Conservation (phyloP, 768 basidiomycete species). For the Serendipita sp. region DNA sequence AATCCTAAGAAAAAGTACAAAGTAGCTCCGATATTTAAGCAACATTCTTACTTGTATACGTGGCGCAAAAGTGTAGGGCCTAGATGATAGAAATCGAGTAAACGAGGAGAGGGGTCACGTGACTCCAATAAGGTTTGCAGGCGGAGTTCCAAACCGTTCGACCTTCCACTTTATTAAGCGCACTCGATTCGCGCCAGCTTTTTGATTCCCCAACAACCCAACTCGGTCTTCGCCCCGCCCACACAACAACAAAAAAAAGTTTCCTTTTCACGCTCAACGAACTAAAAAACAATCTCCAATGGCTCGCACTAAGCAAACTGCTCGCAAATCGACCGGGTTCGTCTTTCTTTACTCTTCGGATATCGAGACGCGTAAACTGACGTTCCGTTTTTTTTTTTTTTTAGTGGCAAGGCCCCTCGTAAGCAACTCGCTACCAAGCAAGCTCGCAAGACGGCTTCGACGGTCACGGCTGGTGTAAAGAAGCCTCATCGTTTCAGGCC, state of each 20-base stretch:
- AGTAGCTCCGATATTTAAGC: too few relatives aligned
- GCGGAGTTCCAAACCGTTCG: background rate
- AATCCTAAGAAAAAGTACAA: too few relatives aligned
- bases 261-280: slow-evolving; percentile 30
- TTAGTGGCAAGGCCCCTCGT: slow-evolving; percentile 16
- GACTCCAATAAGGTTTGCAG: slow-evolving; percentile 2
- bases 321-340: slow-evolving; percentile 76
- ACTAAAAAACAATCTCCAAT: slow-evolving; percentile 20
- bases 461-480: slow-evolving; percentile 22
- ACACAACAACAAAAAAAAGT: slow-evolving; percentile 15
- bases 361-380: too few relatives aligned
- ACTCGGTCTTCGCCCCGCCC: background rate
- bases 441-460: slow-evolving; percentile 25
- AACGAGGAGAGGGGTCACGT: background rate
- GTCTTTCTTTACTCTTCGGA: slow-evolving; percentile 19
- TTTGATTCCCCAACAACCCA: too few relatives aligned
- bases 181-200: background rate
- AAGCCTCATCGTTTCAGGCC: slow-evolving; percentile 28
- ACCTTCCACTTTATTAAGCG: background rate
- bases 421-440: slow-evolving; percentile 32
- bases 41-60: too few relatives aligned
- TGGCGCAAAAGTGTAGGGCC: too few relatives aligned
- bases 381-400: background rate
- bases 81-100: too few relatives aligned
- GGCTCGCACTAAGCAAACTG: slow-evolving; percentile 43